These are phyloP conservation scores for Fusarium zealandicum DNA, from an alignment of 2,329 filamentous ascomycete genomes.

Conservation along the genomic window DNA sequence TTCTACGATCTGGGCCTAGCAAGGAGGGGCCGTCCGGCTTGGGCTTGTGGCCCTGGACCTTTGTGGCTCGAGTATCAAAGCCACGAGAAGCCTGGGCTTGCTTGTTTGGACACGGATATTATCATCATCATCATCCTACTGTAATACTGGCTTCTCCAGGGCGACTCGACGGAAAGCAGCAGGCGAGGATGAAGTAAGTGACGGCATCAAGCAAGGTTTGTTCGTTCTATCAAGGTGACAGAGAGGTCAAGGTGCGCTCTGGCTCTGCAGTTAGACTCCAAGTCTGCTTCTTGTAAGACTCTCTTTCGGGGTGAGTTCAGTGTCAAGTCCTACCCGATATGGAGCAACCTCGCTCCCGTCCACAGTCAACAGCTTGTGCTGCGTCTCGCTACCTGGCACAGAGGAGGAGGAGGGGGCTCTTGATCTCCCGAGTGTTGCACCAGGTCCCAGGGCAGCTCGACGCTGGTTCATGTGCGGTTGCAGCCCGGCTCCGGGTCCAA, in stretches of 20 bases:
- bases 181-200: constrained; percentile 1
- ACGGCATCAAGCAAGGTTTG: constrained; percentile 7
- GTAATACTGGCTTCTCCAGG: background rate
- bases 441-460: constrained; percentile 32
- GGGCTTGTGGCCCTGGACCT: constrained; percentile 20
- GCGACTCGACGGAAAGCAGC: background rate
- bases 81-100: background rate
- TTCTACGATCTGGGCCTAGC: constrained; percentile 32
- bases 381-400: too few species aligned
- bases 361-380: background rate
- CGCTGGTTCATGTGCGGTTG: constrained; percentile 28
- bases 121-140: background rate
- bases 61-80: constrained; percentile 16
- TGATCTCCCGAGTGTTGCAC: constrained; percentile 10
- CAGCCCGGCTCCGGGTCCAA: constrained; percentile 26
- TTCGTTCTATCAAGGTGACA: too few species aligned
- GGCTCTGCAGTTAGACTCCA: too few species aligned
- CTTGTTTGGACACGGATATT: background rate
- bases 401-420: too few species aligned
- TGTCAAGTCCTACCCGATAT: too few species aligned
- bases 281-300: too few species aligned
- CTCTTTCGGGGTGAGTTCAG: too few species aligned
- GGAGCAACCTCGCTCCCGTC: too few species aligned
- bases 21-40: constrained; percentile 33
- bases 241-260: too few species aligned